A percentile compares a stretch with the other conserved stretches of the same genome.
Evolutionary conservation across 306 rosid species (phyloP).

Genomic region (Acacia acuminata): DNA sequence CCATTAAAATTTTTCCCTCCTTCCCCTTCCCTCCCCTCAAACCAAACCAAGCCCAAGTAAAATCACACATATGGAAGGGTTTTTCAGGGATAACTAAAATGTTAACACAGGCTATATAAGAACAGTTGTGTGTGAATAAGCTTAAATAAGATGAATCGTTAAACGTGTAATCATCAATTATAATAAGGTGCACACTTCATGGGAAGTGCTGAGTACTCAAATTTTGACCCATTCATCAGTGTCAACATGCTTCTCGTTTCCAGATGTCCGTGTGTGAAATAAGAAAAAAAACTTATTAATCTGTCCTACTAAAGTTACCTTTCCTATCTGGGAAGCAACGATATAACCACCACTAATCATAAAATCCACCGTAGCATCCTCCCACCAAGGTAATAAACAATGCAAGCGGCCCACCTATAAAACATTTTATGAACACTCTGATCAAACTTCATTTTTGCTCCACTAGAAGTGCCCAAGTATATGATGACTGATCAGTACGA

Average conservation of each 20-base stretch:
- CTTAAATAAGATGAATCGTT: not conserved
- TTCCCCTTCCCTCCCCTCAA: no score
- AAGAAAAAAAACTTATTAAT: not conserved
- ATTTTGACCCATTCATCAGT: constrained; percentile 21
- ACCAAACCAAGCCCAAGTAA: no score
- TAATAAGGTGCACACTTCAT: not conserved
- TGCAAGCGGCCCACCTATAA: constrained; percentile 80
- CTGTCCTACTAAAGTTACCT: constrained; percentile 48
- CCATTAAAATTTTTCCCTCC: no score
- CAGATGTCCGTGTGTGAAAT: not conserved
- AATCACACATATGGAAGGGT: not conserved
- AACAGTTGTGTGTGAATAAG: not conserved
- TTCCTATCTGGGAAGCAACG: constrained; percentile 54
- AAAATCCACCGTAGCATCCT: constrained; percentile 80
- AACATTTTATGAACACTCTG: constrained; percentile 24
- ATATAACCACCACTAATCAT: constrained; percentile 86
- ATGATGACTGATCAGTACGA: not conserved
- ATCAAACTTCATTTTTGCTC: constrained; percentile 21
- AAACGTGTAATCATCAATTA: not conserved
- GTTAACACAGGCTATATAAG: not conserved
- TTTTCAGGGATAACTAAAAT: not conserved
- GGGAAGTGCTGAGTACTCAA: not conserved
- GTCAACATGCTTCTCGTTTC: constrained; percentile 8
- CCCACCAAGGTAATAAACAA: constrained; percentile 88
- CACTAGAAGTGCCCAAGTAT: constrained; percentile 24